Evolutionary conservation across 257 asterid species (phyloP).

Genomic region (Oldenlandia corymbosa): DNA sequence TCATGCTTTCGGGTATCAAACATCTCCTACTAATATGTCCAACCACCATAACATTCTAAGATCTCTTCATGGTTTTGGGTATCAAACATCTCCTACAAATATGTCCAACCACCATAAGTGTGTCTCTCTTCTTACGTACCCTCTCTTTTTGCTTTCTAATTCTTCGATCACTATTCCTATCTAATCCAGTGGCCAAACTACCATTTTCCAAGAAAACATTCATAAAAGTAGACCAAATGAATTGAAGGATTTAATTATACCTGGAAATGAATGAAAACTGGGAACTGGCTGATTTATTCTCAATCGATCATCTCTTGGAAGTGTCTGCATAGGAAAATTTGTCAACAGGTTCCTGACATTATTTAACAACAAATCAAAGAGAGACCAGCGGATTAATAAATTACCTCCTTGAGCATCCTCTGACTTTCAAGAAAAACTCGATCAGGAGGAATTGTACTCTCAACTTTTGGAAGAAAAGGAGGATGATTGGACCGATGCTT

Average conservation of each 20-base stretch:
- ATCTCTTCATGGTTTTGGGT: too few species aligned
- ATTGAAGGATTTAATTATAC: conserved; percentile 35
- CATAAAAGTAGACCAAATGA: background rate
- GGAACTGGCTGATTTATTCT: conserved; percentile 56
- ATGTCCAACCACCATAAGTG: too few species aligned
- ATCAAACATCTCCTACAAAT: too few species aligned
- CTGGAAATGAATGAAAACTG: conserved; percentile 51
- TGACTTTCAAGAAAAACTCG: conserved; percentile 59
- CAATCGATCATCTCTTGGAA: conserved; percentile 61
- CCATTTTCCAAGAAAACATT: background rate
- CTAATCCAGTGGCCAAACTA: too few species aligned
- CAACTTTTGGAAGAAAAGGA: conserved; percentile 64
- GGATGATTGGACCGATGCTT: conserved; percentile 54
- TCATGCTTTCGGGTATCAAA: too few species aligned
- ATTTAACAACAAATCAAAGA: conserved; percentile 5
- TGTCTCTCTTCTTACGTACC: too few species aligned
- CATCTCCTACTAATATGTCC: too few species aligned
- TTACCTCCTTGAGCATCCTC: conserved; percentile 74
- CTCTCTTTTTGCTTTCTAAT: too few species aligned
- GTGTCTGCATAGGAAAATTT: conserved; percentile 42
- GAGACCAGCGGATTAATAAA: conserved; percentile 7
- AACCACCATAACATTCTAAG: too few species aligned
- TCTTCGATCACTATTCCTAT: too few species aligned
- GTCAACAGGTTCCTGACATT: conserved; percentile 8
- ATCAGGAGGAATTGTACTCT: conserved; percentile 49